These are phyloP conservation scores for Prunus campanulata DNA, from an alignment of 306 rosid species.

Conservation along the genomic window DNA sequence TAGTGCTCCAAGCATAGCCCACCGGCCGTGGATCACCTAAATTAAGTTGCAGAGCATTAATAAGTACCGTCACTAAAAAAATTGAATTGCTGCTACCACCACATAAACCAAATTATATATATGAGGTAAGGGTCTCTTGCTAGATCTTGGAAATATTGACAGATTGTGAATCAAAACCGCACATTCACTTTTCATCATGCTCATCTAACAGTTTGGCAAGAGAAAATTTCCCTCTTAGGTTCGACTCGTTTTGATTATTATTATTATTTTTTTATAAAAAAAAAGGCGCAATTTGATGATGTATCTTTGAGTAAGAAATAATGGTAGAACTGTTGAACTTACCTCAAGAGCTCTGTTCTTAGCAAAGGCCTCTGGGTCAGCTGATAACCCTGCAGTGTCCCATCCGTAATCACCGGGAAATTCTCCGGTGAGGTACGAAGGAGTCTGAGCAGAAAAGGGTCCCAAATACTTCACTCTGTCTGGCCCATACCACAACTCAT, in stretches of 20 bases:
- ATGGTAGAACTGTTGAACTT: background rate
- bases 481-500: conserved; percentile 86
- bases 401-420: conserved; percentile 89
- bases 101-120: background rate
- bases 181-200: background rate
- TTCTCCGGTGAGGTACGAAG: conserved; percentile 79
- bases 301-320: background rate
- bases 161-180: background rate
- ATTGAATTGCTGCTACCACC: background rate
- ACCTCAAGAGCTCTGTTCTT: conserved; percentile 96
- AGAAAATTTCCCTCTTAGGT: background rate
- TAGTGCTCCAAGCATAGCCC: conserved; percentile 96
- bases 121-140: background rate
- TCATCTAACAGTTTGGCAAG: background rate
- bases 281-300: background rate
- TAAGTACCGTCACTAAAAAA: background rate
- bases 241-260: background rate
- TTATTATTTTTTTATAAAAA: background rate
- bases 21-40: conserved; percentile 88
- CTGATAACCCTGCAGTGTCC: conserved; percentile 89
- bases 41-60: background rate
- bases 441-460: conserved; percentile 87
- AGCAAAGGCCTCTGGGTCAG: conserved; percentile 92
- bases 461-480: conserved; percentile 88
- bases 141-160: background rate